These are phyloP conservation scores for Gryganskiella cystojenkinii DNA, from an alignment of 192 early-diverging fungal genomes.

Conservation along the genomic window DNA sequence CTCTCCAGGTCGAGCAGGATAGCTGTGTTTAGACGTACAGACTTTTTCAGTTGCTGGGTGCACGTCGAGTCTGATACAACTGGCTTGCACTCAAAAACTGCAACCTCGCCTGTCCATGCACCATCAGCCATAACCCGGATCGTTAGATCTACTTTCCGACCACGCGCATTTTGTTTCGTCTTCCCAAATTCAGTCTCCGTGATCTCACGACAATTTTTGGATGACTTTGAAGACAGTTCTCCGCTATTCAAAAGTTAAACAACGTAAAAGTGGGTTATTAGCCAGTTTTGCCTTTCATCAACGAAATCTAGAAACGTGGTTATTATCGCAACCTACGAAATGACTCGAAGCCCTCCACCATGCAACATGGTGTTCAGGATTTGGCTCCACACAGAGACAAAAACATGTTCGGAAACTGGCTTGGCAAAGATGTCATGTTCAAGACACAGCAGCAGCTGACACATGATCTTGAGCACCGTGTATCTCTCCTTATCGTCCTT, in stretches of 20 bases:
- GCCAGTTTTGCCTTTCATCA: not conserved
- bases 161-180: not conserved
- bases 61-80: not conserved
- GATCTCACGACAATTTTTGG: not conserved
- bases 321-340: not conserved
- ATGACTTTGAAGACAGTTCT: constrained; percentile 1
- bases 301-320: not conserved
- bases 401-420: constrained; percentile 4
- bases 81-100: constrained; percentile 4
- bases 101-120: constrained; percentile 5
- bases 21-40: constrained; percentile 2
- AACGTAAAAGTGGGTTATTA: not conserved
- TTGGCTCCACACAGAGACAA: constrained; percentile 1
- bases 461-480: constrained; percentile 2
- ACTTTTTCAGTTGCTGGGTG: not conserved
- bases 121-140: not conserved
- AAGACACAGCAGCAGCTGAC: not conserved
- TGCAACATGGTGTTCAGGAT: constrained; percentile 1
- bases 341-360: not conserved
- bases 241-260: not conserved
- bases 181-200: not conserved
- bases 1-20: constrained; percentile 3
- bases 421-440: constrained; percentile 1
- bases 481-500: not conserved
- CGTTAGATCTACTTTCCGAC: constrained; percentile 2